Base-by-base conservation (phyloP, 805 yeast species). In the Candida germanica region DNA sequence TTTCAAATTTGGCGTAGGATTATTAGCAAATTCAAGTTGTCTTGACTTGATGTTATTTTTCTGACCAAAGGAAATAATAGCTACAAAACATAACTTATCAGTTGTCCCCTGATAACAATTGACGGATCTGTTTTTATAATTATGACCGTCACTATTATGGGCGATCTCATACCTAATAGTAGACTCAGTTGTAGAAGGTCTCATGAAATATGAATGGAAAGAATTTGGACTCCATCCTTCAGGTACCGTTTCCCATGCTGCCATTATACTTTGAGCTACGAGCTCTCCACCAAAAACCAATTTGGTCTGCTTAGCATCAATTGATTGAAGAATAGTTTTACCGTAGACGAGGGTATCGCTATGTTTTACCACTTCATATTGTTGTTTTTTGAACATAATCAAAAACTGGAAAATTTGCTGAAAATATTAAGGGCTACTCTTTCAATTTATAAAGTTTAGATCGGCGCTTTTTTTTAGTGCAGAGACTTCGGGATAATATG, bases 271-370 rank as follows among this genome's bases (percentile, higher is more conserved):
- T 39, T 66, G 70, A 3, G 64, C 64, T 27, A 62, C 53, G 10
- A 66, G 43, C 32, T 61, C 64, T 1, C 71, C 72, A 1, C 71
- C 71, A 35, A 54, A 66, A 6, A 61, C 68, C 14, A 69, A 66
- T 22, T 66, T 51, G 54, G 62, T 46, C 2, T 37, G 46, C 14
- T 43, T 44, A 10, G 37, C 38, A 25, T 40, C 44, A 32, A 46
- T 47, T 25, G 54, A 50, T 36, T 50, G 50, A 15, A 52, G 39
- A 6, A 54, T 47, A 12, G 42, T 48, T 22, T 38, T 42, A 6
- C 57, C 54, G 18, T 26, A 37, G 8, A 41, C 42, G 11, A 39
- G 34, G 20, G 37, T 25, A 10, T 44, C 44, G 12, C 33, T 31
- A 6, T 40, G 27, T 17, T 41, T 40, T 5, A 48, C 40, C 11